A percentile compares a stretch with the other conserved stretches of the same genome.
These are phyloP conservation scores for Penicillium sp. DNA, from an alignment of 2,329 filamentous ascomycete genomes.

Conservation along the genomic window DNA sequence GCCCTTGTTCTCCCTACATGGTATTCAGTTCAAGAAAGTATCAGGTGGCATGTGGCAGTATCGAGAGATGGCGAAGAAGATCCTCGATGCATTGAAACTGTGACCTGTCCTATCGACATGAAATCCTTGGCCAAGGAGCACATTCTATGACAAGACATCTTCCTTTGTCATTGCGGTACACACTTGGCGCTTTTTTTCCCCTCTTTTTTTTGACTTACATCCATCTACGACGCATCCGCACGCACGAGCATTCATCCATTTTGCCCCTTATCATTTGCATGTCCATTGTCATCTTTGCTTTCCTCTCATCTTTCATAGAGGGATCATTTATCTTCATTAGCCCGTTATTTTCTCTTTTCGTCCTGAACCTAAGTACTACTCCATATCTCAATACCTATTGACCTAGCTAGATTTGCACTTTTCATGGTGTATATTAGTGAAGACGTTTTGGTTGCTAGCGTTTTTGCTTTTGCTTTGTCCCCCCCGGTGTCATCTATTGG, in stretches of 20 bases:
- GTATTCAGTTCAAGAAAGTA: slow-evolving; percentile 97
- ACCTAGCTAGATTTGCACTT: slow-evolving; percentile 16
- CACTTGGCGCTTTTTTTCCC: slow-evolving; percentile 4
- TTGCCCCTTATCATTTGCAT: slow-evolving; percentile 22
- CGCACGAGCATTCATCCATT: slow-evolving; percentile 29
- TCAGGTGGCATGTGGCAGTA: slow-evolving; percentile 97
- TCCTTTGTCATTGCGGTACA: neutral
- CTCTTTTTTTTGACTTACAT: slow-evolving; percentile 15
- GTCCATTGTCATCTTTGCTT: slow-evolving; percentile 12
- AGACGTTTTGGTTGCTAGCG: slow-evolving; percentile 9
- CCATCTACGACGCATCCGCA: slow-evolving; percentile 29
- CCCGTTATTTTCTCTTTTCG: slow-evolving; percentile 17
- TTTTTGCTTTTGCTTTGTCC: neutral
- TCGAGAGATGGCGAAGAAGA: slow-evolving; percentile 96
- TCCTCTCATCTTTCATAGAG: slow-evolving; percentile 4
- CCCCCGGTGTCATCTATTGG: neutral
- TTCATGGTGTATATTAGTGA: slow-evolving; percentile 33
- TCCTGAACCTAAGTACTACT: slow-evolving; percentile 25
- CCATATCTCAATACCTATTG: slow-evolving; percentile 16
- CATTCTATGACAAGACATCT: neutral
- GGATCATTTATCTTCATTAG: slow-evolving; percentile 16
- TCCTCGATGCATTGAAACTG: slow-evolving; percentile 80
- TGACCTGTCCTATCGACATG: slow-evolving; percentile 43
- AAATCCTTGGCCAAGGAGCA: neutral
- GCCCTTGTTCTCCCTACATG: slow-evolving; percentile 85